Evolutionary conservation across 75 land plant genomes (phyloP).

Genomic region (Cunninghamia lanceolata): DNA sequence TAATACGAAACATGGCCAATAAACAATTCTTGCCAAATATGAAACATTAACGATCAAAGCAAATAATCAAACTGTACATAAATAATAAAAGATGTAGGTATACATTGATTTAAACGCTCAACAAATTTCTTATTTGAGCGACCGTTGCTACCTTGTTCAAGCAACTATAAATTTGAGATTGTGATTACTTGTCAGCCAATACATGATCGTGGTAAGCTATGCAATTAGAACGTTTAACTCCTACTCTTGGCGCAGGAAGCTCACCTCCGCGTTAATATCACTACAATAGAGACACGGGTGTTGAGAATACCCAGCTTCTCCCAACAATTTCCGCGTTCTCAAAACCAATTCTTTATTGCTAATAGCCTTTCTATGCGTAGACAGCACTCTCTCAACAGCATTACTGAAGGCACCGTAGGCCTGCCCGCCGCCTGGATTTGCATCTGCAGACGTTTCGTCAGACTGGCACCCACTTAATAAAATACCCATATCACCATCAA

Average conservation of each 20-base stretch:
- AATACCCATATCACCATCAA: slow-evolving; percentile 54
- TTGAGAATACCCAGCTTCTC: slow-evolving; percentile 61
- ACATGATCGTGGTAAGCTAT: too few relatives aligned
- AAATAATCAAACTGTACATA: too few relatives aligned
- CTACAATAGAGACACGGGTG: slow-evolving; percentile 88
- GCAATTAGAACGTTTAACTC: too few relatives aligned
- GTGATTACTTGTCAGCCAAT: too few relatives aligned
- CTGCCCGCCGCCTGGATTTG: neutral
- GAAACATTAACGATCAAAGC: too few relatives aligned
- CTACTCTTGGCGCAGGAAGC: slow-evolving; percentile 38
- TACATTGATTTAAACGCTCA: too few relatives aligned
- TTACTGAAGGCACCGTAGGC: neutral
- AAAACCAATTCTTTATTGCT: slow-evolving; percentile 58
- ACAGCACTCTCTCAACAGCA: neutral
- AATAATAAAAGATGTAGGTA: too few relatives aligned
- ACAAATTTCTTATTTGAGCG: too few relatives aligned
- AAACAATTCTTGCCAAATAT: too few relatives aligned
- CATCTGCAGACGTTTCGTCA: slow-evolving; percentile 72
- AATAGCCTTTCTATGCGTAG: slow-evolving; percentile 7
- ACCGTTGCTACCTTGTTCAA: too few relatives aligned
- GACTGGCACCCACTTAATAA: slow-evolving; percentile 91
- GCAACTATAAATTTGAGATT: too few relatives aligned
- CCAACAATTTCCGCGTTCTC: slow-evolving; percentile 53
- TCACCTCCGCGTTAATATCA: slow-evolving; percentile 52
- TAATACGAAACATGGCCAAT: too few relatives aligned